A percentile compares a stretch with the other conserved stretches of the same genome.
Conservation (phyloP, 75 land plant species). For the Pseudotsuga menziesii region DNA sequence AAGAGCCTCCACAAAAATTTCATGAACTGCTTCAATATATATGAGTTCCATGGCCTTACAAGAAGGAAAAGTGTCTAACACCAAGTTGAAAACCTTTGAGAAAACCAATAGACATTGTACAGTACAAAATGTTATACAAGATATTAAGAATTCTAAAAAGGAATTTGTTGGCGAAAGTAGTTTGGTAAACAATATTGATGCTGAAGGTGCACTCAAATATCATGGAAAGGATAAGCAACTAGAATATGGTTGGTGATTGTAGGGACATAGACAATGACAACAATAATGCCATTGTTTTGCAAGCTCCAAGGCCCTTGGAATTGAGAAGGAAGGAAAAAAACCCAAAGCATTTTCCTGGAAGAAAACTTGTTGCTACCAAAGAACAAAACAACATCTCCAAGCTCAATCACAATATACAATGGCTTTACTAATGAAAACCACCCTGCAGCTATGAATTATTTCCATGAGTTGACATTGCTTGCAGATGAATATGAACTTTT, state of each 20-base stretch:
- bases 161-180: background rate
- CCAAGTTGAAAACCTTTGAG: background rate
- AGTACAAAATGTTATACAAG: background rate
- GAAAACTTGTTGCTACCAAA: background rate
- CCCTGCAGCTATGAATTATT: background rate
- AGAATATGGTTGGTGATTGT: background rate
- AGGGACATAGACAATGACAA: background rate
- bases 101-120: background rate
- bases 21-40: too few relatives aligned
- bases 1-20: too few relatives aligned
- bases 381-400: background rate
- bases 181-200: background rate
- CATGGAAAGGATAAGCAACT: background rate
- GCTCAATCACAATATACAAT: background rate
- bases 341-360: background rate
- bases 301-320: too few relatives aligned
- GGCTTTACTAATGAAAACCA: background rate
- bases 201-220: background rate
- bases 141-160: background rate
- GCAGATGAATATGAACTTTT: background rate
- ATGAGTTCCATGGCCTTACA: background rate
- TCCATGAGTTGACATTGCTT: background rate
- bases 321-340: too few relatives aligned
- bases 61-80: background rate
- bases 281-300: slow-evolving; percentile 3